Conservation (phyloP, 108 stramenopile species). For the Nitzschia inconspicua region DNA sequence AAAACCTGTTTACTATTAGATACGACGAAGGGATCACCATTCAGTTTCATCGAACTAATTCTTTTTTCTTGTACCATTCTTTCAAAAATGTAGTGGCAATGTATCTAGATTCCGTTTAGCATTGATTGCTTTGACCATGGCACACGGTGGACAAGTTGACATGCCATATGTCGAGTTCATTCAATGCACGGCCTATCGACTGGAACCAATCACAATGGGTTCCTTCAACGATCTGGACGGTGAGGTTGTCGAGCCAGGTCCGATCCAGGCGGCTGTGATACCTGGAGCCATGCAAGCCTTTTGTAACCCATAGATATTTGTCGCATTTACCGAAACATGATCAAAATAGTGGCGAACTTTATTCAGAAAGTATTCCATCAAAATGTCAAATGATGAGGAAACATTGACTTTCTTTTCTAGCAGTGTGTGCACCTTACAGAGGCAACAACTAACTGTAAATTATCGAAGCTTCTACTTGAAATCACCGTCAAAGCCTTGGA, state of each 20-base stretch:
- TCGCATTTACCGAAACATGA: too few species aligned
- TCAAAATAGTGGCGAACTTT: too few species aligned
- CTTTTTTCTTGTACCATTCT: not conserved
- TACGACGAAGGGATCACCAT: not conserved
- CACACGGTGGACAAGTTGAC: slow-evolving; percentile 65
- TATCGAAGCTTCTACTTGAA: slow-evolving; percentile 31
- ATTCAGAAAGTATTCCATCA: too few species aligned
- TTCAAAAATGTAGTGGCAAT: slow-evolving; percentile 8
- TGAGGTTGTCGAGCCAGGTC: slow-evolving; percentile 79
- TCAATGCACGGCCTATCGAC: slow-evolving; percentile 72
- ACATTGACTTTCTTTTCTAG: too few species aligned
- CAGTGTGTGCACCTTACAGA: too few species aligned
- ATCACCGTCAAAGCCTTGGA: slow-evolving; percentile 88
- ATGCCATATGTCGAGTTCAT: slow-evolving; percentile 57
- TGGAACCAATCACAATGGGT: slow-evolving; percentile 57
- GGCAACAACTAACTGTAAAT: too few species aligned
- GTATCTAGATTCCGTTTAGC: slow-evolving; percentile 54
- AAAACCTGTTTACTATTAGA: not conserved
- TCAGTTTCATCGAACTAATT: not conserved
- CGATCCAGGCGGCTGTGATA: slow-evolving; percentile 69
- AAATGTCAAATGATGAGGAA: too few species aligned
- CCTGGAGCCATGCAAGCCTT: slow-evolving; percentile 40
- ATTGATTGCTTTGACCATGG: slow-evolving; percentile 60
- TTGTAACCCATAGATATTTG: slow-evolving; percentile 15
- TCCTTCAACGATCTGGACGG: slow-evolving; percentile 86